Percentiles rank a stretch among this genome's conserved stretches.
These are phyloP conservation scores for Mycogone perniciosa DNA, from an alignment of 2,329 filamentous ascomycete genomes.

Conservation along the genomic window DNA sequence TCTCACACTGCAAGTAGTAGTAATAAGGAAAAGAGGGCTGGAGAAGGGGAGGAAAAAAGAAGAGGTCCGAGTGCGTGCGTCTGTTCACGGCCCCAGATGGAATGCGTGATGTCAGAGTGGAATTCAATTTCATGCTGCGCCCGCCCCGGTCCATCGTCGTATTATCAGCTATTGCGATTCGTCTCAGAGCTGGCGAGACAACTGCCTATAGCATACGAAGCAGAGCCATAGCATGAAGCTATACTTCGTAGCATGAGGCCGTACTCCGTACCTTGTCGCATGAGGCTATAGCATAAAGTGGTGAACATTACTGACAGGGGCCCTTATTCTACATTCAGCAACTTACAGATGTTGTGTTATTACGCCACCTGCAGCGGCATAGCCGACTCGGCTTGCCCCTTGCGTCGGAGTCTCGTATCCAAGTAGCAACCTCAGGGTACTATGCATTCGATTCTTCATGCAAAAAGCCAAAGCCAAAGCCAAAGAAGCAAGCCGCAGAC, in stretches of 20 bases:
- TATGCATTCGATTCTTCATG: too few relatives aligned
- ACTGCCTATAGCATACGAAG: too few relatives aligned
- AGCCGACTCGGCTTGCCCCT: constrained; percentile 5
- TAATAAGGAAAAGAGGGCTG: neutral
- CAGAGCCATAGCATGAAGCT: too few relatives aligned
- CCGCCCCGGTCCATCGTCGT: constrained; percentile 3
- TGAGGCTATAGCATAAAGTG: too few relatives aligned
- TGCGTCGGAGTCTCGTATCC: constrained; percentile 4
- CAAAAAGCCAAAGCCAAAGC: too few relatives aligned
- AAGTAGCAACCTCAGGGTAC: too few relatives aligned
- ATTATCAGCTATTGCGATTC: constrained; percentile 7
- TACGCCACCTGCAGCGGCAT: constrained; percentile 2
- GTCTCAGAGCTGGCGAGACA: neutral
- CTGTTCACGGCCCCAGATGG: constrained; percentile 2
- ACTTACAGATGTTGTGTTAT: constrained; percentile 5
- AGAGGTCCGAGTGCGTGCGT: neutral
- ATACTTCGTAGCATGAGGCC: too few relatives aligned
- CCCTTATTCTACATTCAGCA: constrained; percentile 1
- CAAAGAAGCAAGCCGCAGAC: too few relatives aligned
- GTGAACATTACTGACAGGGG: neutral
- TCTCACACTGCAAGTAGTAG: constrained; percentile 2
- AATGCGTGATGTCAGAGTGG: constrained; percentile 8
- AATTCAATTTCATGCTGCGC: constrained; percentile 7
- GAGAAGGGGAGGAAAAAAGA: too few relatives aligned
- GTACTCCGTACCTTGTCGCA: too few relatives aligned